Evolutionary conservation across 2,329 filamentous ascomycete genomes (phyloP).

Genomic region (Ophiostoma piceae): DNA sequence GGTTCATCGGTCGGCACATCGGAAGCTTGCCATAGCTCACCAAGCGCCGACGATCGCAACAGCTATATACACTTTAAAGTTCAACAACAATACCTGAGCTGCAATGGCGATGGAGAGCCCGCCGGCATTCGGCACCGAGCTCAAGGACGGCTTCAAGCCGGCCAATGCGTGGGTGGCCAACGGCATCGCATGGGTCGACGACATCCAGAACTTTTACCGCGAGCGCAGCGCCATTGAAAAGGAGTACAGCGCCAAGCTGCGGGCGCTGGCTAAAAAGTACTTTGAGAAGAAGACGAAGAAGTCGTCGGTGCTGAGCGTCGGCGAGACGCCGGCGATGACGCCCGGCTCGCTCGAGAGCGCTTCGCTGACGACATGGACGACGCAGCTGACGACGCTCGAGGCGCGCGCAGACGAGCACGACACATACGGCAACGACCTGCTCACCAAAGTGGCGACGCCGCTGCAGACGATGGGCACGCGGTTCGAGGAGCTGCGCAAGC

Average conservation of each 20-base stretch:
- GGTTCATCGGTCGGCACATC: neutral
- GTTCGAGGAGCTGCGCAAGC: constrained; percentile 89
- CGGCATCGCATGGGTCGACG: constrained; percentile 91
- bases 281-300: constrained; percentile 92
- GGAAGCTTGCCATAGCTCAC: neutral
- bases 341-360: constrained; percentile 94
- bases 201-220: constrained; percentile 95
- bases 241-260: constrained; percentile 88
- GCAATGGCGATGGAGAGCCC: constrained; percentile 66
- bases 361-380: constrained; percentile 94
- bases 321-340: constrained; percentile 86
- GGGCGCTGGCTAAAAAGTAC: constrained; percentile 86
- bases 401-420: constrained; percentile 85
- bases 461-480: constrained; percentile 66
- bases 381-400: constrained; percentile 86
- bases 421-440: constrained; percentile 69
- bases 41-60: too few species aligned
- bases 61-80: too few species aligned
- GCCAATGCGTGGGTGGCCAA: constrained; percentile 87
- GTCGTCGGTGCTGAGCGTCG: constrained; percentile 74
- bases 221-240: constrained; percentile 93
- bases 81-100: neutral
- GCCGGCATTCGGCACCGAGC: constrained; percentile 85
- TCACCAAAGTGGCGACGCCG: constrained; percentile 78
- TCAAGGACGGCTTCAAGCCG: constrained; percentile 97